A percentile compares a stretch with the other conserved stretches of the same genome.
Evolutionary conservation across 1,139 yeast species (phyloP).

Genomic region (Candida sanyaensis): DNA sequence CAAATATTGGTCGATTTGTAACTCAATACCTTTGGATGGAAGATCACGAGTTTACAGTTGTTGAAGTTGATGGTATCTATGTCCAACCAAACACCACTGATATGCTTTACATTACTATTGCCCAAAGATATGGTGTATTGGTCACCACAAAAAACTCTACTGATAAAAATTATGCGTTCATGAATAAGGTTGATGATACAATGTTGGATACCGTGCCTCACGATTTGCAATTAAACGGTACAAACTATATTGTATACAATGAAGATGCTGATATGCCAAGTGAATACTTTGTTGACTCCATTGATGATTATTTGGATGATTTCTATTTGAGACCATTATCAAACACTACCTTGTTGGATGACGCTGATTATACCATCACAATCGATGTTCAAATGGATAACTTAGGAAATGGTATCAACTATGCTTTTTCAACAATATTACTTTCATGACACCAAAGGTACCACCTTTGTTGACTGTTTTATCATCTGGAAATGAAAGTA

Average conservation of each 20-base stretch:
- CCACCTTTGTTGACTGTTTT: conserved; percentile 67
- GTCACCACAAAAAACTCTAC: conserved; percentile 53
- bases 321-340: conserved; percentile 52
- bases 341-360: conserved; percentile 44
- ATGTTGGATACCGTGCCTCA: conserved; percentile 68
- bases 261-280: conserved; percentile 26
- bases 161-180: conserved; percentile 58
- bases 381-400: conserved; percentile 67
- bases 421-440: conserved; percentile 73
- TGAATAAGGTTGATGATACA: conserved; percentile 59
- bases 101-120: conserved; percentile 63
- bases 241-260: conserved; percentile 57
- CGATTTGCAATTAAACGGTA: conserved; percentile 53
- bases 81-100: conserved; percentile 58
- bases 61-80: conserved; percentile 73
- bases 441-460: conserved; percentile 63
- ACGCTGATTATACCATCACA: conserved; percentile 60
- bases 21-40: conserved; percentile 70
- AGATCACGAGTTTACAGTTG: conserved; percentile 65
- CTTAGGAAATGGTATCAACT: conserved; percentile 70
- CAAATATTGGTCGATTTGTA: conserved; percentile 69
- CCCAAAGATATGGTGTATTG: conserved; percentile 69
- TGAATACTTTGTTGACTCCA: conserved; percentile 24
- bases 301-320: conserved; percentile 51
- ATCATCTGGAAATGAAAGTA: conserved; percentile 50